phyloP scores from a whole-genome alignment of 164 flowering plant genomes.

The Nelumbo lutea region DNA sequence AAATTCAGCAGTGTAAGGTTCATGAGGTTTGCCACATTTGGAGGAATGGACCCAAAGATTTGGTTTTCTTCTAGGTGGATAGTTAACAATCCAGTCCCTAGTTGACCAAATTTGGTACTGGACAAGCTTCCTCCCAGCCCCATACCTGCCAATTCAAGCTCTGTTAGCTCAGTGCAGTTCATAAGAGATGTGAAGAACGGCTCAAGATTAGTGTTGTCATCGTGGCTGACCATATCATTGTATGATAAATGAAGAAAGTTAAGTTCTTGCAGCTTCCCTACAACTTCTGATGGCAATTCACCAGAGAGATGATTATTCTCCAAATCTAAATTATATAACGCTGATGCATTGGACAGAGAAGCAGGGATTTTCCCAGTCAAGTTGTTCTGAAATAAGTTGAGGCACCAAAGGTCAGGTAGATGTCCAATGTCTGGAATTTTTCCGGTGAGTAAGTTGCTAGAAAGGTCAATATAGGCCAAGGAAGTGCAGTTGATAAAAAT shows the following conservation, averaged over 20 bases:
- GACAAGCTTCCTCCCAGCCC: slow-evolving; percentile 48
- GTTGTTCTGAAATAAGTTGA: slow-evolving; percentile 37
- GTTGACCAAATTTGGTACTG: slow-evolving; percentile 19
- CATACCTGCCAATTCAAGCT: slow-evolving; percentile 44
- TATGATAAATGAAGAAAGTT: slow-evolving; percentile 33
- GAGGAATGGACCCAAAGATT: slow-evolving; percentile 44
- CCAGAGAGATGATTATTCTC: slow-evolving; percentile 44
- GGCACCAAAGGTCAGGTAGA: slow-evolving; percentile 22
- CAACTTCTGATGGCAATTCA: slow-evolving; percentile 35
- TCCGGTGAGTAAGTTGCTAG: slow-evolving; percentile 41
- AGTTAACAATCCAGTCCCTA: slow-evolving; percentile 6
- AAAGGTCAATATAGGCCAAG: slow-evolving; percentile 38
- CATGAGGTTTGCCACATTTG: slow-evolving; percentile 26
- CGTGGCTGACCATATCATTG: slow-evolving; percentile 42
- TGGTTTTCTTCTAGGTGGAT: slow-evolving; percentile 36
- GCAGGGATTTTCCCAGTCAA: slow-evolving; percentile 40
- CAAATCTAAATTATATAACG: slow-evolving; percentile 29
- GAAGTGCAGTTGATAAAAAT: slow-evolving; percentile 44
- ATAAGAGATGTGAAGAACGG: slow-evolving; percentile 42
- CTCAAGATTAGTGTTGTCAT: slow-evolving; percentile 39
- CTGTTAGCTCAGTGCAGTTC: slow-evolving; percentile 32
- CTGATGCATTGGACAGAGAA: slow-evolving; percentile 33
- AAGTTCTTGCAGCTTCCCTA: slow-evolving; percentile 18
- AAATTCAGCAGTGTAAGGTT: slow-evolving; percentile 31
- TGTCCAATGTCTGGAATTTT: slow-evolving; percentile 50